A percentile compares a stretch with the other conserved stretches of the same genome.
These are phyloP conservation scores for Hericium coralloides DNA, from an alignment of 768 basidiomycete genomes.

Conservation along the genomic window DNA sequence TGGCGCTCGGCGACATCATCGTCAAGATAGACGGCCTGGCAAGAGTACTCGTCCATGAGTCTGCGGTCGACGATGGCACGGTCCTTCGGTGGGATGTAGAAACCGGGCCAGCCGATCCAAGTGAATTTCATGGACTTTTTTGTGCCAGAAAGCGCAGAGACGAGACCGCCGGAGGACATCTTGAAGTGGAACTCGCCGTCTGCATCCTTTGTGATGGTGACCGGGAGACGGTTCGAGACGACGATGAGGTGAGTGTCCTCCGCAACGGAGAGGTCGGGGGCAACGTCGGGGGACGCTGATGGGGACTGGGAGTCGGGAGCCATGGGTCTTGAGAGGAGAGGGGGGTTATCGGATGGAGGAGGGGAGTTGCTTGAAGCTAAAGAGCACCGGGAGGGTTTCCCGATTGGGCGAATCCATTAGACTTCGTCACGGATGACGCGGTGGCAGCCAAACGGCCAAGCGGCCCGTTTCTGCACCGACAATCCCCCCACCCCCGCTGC, in stretches of 20 bases:
- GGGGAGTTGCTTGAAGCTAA: not conserved
- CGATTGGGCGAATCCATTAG: not conserved
- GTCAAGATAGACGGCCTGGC: slow-evolving; percentile 95
- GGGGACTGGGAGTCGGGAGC: not conserved
- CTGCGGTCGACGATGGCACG: slow-evolving; percentile 86
- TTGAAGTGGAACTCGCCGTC: slow-evolving; percentile 94
- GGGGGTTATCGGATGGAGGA: not conserved
- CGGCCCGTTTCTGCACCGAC: not conserved
- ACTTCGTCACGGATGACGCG: not conserved
- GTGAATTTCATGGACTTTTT: slow-evolving; percentile 98
- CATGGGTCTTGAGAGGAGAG: not conserved
- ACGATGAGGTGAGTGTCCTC: slow-evolving; percentile 76
- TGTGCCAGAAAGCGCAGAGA: slow-evolving; percentile 93
- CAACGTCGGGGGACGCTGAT: not conserved
- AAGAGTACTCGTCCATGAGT: slow-evolving; percentile 90
- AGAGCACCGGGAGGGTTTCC: too few relatives aligned
- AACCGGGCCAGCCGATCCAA: slow-evolving; percentile 95
- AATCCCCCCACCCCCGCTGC: not conserved
- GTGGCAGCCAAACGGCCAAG: too few relatives aligned
- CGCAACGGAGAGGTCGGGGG: slow-evolving; percentile 22
- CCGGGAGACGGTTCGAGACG: slow-evolving; percentile 90
- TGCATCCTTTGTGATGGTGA: slow-evolving; percentile 92
- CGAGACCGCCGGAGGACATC: slow-evolving; percentile 98
- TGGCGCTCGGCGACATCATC: slow-evolving; percentile 98
- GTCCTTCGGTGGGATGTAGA: slow-evolving; percentile 90